Base-by-base conservation (phyloP, 75 land plant species). In the Adiantum capillusveneris region DNA sequence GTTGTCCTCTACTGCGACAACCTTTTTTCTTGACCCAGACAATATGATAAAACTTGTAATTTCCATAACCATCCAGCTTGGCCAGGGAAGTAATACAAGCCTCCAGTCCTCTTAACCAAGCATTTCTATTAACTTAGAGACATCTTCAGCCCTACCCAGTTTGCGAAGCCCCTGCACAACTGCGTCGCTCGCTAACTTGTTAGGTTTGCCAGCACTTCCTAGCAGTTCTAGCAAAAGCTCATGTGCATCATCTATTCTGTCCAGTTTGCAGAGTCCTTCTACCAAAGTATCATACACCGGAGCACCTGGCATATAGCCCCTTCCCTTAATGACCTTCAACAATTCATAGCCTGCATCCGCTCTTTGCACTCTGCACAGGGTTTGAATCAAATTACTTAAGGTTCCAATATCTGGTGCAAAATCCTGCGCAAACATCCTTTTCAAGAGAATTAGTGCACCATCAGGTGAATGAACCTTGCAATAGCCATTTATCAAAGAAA, bases 211-310 rank as follows among this genome's bases (percentile, higher is more conserved):
- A 46, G 12, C 21, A 17, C 5, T 46, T 17, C 2, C 49, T 46
- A 46, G 14, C 6, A 46, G 2, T 46, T 46, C 21, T 3, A 46
- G 17, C 3, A 46, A 20, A n/a, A 46, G 21, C 21, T 46, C 17
- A 17, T 46, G 49, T n/a, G 14, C 49, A n/a, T 46, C 21, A 7
- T 46, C 49, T n/a, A 46, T 17, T 46, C 21, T 6, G 5, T 14
- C 49, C 17, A 44, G 66, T 51, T 57, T 64, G 7, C 53, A 51
- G 58, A 79, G 68, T 2, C 80, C 87, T 59, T 68, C 53, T 42
- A 86, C 80, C n/a, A 86, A 56, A n/a, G 76, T 80, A 11, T 64
- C 56, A 61, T 83, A 86, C 12, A 79, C 83, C 11, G 69, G 30
- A 5, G 48, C 58, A 67, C 83, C 74, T 44, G 87, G 81, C 3